These are phyloP conservation scores for Graphiopsis chlorocephala DNA, from an alignment of 2,329 filamentous ascomycete genomes.

Conservation along the genomic window DNA sequence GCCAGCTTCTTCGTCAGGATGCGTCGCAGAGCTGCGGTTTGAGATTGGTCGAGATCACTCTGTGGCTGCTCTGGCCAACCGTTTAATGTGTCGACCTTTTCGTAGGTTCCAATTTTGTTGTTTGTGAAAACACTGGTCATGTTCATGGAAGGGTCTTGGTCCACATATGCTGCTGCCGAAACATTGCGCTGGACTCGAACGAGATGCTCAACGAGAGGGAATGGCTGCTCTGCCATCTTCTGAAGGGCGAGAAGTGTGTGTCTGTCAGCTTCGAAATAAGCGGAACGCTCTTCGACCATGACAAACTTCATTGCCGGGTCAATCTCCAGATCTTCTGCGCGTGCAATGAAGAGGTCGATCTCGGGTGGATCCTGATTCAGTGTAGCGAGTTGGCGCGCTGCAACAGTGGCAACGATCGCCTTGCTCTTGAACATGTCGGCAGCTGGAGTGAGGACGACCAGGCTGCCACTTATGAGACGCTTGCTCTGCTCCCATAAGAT, in stretches of 20 bases:
- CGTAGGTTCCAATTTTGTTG: slow-evolving; percentile 37
- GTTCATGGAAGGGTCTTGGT: slow-evolving; percentile 49
- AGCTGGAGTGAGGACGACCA: slow-evolving; percentile 55
- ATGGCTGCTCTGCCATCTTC: slow-evolving; percentile 55
- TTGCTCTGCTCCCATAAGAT: slow-evolving; percentile 67
- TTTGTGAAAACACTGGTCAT: slow-evolving; percentile 38
- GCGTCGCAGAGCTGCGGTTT: slow-evolving; percentile 63
- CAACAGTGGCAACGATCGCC: slow-evolving; percentile 70
- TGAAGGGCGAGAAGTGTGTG: slow-evolving; percentile 74
- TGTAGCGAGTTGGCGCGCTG: slow-evolving; percentile 62
- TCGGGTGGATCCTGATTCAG: slow-evolving; percentile 66
- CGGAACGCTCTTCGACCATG: slow-evolving; percentile 72
- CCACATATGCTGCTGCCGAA: slow-evolving; percentile 53
- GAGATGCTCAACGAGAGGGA: slow-evolving; percentile 60
- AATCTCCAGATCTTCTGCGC: slow-evolving; percentile 59
- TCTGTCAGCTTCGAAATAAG: slow-evolving; percentile 75
- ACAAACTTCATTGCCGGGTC: slow-evolving; percentile 68
- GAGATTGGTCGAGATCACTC: slow-evolving; percentile 64
- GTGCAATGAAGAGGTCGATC: slow-evolving; percentile 72
- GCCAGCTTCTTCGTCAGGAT: slow-evolving; percentile 71
- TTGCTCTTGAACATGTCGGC: slow-evolving; percentile 61
- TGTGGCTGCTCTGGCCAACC: slow-evolving; percentile 51
- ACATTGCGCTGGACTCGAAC: slow-evolving; percentile 49
- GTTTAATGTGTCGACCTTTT: slow-evolving; percentile 54
- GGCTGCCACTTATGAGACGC: slow-evolving; percentile 52